Conservation (phyloP, 164 flowering plant species). For the Vitis rupestris region DNA sequence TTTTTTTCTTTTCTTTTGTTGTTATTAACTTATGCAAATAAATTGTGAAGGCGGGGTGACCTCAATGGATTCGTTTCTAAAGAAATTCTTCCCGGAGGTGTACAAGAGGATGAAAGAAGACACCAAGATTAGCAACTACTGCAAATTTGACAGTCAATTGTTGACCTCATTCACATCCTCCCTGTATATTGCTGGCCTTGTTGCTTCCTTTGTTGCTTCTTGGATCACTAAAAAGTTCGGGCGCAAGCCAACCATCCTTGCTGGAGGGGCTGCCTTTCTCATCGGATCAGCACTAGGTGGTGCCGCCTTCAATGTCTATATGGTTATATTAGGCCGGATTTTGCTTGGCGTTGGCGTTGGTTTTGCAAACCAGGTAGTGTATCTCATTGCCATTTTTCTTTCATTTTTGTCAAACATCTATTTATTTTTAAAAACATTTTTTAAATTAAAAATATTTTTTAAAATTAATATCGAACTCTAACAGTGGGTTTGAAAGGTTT, state of each 20-base stretch:
- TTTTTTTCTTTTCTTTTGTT: too few species aligned
- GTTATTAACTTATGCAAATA: too few species aligned
- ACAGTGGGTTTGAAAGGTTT: too few species aligned
- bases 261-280: slow-evolving; percentile 57
- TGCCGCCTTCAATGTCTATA: slow-evolving; percentile 46
- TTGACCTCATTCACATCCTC: slow-evolving; percentile 71
- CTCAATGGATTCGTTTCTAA: slow-evolving; percentile 68
- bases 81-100: slow-evolving; percentile 66
- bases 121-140: slow-evolving; percentile 54
- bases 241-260: slow-evolving; percentile 48
- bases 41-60: slow-evolving; percentile 68
- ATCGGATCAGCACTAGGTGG: slow-evolving; percentile 58
- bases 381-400: neutral
- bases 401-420: neutral
- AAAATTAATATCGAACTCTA: too few species aligned
- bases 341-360: slow-evolving; percentile 80
- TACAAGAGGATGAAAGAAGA: slow-evolving; percentile 44
- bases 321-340: slow-evolving; percentile 62
- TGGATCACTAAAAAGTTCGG: slow-evolving; percentile 49
- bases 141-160: slow-evolving; percentile 60
- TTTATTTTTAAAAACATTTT: too few species aligned
- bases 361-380: slow-evolving; percentile 68
- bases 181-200: slow-evolving; percentile 57
- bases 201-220: slow-evolving; percentile 51
- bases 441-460: too few species aligned